Base-by-base conservation (phyloP, 352 stramenopile genomes). In the Phytophthora melonis region DNA sequence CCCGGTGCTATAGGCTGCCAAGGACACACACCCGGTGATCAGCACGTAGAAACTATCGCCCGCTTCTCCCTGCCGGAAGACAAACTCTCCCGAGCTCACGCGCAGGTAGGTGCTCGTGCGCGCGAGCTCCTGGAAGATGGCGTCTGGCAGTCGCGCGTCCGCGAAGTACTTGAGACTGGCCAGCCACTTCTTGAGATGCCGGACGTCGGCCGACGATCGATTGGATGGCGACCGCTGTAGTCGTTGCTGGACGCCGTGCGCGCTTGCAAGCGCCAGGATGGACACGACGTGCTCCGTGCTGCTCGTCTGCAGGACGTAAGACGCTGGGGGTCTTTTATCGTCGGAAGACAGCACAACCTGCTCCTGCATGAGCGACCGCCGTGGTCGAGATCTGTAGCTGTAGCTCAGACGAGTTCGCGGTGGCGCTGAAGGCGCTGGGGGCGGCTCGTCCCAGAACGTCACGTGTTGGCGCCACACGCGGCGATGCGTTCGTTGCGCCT, bases 31-130 rank as follows among this genome's bases (percentile, higher is more conserved):
- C 19, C 87, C 87, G 32, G 75, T 89, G 58, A 94, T 81, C 43
- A 94, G 50, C 43, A 94, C 82, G 71, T 92, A 94, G 62, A 93
- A 94, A 54, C 77, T 74, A 58, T 93, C 86, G 19, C 86, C 87
- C 0, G 84, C 32, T 64, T 94, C 86, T 13, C 84, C 87, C 53
- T 94, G 82, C 13, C 87, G 87, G 56, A 94, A 94, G 30, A 94
- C 75, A 50, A 88, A 92, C 13, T 88, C 81, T 3, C 87, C 87
- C 0, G 84, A 70, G 16, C 21, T 30, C 60, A 87, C 80, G 1
- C 72, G 67, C 36, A 81, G 69, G 61, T 88, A 92, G 1, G 68
- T 71, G 39, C 78, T 84, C 3, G 75, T 79, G 9, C 78, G 76
- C 10, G 87, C 86, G 25, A 93, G 76, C 16, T 92, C 87, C 34